Evolutionary conservation across 176 grass and related monocot species (phyloP), one percentile per base, ranked within the genome.

Genomic region (Avena insularis): DNA sequence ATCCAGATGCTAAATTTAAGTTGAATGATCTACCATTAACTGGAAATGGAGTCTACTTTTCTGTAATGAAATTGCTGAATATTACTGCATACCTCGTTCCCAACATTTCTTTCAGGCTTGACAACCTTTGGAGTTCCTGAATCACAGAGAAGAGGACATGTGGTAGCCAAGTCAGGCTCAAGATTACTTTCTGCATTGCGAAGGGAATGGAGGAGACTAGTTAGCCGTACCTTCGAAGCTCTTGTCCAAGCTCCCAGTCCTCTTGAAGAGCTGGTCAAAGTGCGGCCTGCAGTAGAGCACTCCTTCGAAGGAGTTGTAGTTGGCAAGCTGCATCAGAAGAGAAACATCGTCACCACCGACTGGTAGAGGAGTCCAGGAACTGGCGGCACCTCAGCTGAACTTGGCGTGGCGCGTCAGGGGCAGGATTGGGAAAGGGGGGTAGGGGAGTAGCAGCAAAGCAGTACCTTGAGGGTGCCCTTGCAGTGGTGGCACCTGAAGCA

Each of bases 401-500:
- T 8, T 27, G 25, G 27, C 23, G 71, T 29, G 47, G 6, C 46
- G 29, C 21, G 40, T 43, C 40, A 43, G 6, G 6, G 29, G 29
- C 29, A 73, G 43, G 70, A 45, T 43, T 2, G 43, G 70, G 45
- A 74, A 74, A 29, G 71, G 45, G 40, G 14, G 9, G 15, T 0
- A 3, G 8, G 9, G 1, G 0, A 35, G 29, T 33, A 2, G 58
- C 19, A 40, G 65, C 1, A 21, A 19, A 40, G 65, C 1, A 12
- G 21, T 71, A 95, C 93, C 94, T 99, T 99, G 76, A 99, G 92
- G 60, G 97, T 99, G 23, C 97, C 92, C 61, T 87, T 99, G 97
- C 97, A 99, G 83, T 99, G 97, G 91, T 99, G 97, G 87, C 97
- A 99, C 57, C 94, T 79, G 88, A 99, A 99, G 83, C 97, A 99